Evolutionary conservation across 2,329 filamentous ascomycete species (phyloP).

Genomic region (Alternaria arborescens): DNA sequence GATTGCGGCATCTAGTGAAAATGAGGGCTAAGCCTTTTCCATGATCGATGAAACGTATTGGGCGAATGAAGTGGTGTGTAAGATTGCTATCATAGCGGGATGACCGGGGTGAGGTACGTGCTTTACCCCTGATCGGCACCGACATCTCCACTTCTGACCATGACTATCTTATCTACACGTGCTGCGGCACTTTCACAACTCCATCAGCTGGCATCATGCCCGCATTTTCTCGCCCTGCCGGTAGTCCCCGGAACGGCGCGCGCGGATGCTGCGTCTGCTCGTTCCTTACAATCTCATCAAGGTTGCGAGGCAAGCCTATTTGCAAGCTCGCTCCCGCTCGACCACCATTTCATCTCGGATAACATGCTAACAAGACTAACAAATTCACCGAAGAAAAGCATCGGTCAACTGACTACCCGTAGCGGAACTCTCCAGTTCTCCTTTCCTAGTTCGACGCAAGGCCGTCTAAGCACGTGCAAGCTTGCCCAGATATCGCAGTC

Average conservation of each 20-base stretch:
- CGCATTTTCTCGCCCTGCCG: background rate
- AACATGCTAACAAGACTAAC: background rate
- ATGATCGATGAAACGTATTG: constrained; percentile 11
- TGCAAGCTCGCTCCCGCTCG: background rate
- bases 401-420: background rate
- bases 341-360: background rate
- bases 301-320: background rate
- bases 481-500: constrained; percentile 1
- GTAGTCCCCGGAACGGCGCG: constrained; percentile 1
- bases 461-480: background rate
- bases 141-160: constrained; percentile 8
- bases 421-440: background rate
- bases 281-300: background rate
- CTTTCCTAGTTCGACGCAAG: background rate
- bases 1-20: constrained; percentile 5
- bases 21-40: constrained; percentile 9
- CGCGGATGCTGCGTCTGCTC: background rate
- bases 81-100: constrained; percentile 7
- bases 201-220: constrained; percentile 2
- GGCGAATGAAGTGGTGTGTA: constrained; percentile 12
- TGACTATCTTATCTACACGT: constrained; percentile 13
- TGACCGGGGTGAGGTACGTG: constrained; percentile 2
- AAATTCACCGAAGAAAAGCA: constrained; percentile 4
- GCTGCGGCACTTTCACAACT: background rate
- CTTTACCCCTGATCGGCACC: constrained; percentile 20